Evolutionary conservation across 2,329 filamentous ascomycete genomes (phyloP).

Genomic region (Tolypocladium sp.): DNA sequence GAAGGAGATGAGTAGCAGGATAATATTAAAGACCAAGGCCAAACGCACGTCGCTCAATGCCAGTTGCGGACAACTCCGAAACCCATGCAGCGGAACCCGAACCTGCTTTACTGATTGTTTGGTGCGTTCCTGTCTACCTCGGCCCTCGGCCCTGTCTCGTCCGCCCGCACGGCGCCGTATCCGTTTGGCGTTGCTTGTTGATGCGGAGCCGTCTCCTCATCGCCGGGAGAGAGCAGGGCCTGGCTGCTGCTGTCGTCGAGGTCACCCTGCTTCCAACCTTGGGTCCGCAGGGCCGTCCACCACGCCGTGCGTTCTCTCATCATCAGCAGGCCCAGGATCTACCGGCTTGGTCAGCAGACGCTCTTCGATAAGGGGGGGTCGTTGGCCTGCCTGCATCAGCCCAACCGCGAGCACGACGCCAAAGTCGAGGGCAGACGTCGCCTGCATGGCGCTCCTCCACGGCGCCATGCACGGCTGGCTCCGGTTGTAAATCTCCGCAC

Average conservation of each 20-base stretch:
- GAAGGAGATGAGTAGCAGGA: slow-evolving; percentile 11
- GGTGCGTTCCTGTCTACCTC: neutral
- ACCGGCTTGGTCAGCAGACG: neutral
- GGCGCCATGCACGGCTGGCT: slow-evolving; percentile 37
- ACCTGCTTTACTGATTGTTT: neutral
- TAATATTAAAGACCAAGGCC: neutral
- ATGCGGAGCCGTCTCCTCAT: slow-evolving; percentile 13
- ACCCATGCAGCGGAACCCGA: neutral
- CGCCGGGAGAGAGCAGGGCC: slow-evolving; percentile 18
- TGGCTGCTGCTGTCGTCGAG: slow-evolving; percentile 10
- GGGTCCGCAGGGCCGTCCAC: slow-evolving; percentile 18
- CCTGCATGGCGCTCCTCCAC: slow-evolving; percentile 48
- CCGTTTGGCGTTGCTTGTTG: neutral
- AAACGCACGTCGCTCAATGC: neutral
- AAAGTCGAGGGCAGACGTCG: slow-evolving; percentile 44
- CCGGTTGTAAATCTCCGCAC: slow-evolving; percentile 36
- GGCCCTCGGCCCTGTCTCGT: neutral
- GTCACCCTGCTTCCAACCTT: slow-evolving; percentile 5
- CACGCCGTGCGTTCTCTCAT: slow-evolving; percentile 18
- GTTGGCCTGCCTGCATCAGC: slow-evolving; percentile 41
- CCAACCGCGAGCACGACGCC: slow-evolving; percentile 43
- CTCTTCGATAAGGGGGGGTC: neutral
- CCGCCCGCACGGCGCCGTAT: slow-evolving; percentile 1
- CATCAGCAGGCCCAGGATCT: slow-evolving; percentile 22
- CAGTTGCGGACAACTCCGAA: neutral